Conservation (phyloP, 2,329 filamentous ascomycete species). For the Sordariomycetes sp. region DNA sequence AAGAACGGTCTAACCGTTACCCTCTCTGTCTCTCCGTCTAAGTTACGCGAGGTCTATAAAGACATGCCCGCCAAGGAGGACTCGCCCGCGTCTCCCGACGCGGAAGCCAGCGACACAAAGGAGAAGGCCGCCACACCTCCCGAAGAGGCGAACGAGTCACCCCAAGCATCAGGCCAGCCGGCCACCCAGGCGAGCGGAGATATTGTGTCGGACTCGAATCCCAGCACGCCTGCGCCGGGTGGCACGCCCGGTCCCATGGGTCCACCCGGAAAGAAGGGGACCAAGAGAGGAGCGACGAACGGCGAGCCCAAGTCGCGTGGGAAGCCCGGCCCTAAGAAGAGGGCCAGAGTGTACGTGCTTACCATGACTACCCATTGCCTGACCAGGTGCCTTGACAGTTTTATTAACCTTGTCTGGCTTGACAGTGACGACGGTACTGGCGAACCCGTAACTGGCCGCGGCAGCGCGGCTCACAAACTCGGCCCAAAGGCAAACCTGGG, state of each 20-base stretch:
- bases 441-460: slow-evolving; percentile 38
- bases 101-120: slow-evolving; percentile 16
- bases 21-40: slow-evolving; percentile 34
- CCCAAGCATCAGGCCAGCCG: slow-evolving; percentile 23
- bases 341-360: slow-evolving; percentile 70
- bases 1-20: slow-evolving; percentile 28
- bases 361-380: slow-evolving; percentile 3
- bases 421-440: slow-evolving; percentile 48
- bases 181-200: slow-evolving; percentile 34
- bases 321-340: slow-evolving; percentile 95
- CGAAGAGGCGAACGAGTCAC: slow-evolving; percentile 23
- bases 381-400: slow-evolving; percentile 1
- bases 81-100: slow-evolving; percentile 26
- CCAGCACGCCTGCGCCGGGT: slow-evolving; percentile 41
- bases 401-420: slow-evolving; percentile 12
- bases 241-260: slow-evolving; percentile 48
- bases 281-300: slow-evolving; percentile 54
- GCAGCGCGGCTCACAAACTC: slow-evolving; percentile 60
- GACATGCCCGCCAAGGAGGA: slow-evolving; percentile 27
- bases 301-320: slow-evolving; percentile 58
- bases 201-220: slow-evolving; percentile 44
- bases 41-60: slow-evolving; percentile 35
- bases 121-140: slow-evolving; percentile 9
- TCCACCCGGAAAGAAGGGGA: slow-evolving; percentile 64
- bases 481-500: slow-evolving; percentile 95